Percentiles rank a stretch among this genome's conserved stretches.
Conservation (phyloP, 1,284 basidiomycete species). For the Marasmius fiardii region DNA sequence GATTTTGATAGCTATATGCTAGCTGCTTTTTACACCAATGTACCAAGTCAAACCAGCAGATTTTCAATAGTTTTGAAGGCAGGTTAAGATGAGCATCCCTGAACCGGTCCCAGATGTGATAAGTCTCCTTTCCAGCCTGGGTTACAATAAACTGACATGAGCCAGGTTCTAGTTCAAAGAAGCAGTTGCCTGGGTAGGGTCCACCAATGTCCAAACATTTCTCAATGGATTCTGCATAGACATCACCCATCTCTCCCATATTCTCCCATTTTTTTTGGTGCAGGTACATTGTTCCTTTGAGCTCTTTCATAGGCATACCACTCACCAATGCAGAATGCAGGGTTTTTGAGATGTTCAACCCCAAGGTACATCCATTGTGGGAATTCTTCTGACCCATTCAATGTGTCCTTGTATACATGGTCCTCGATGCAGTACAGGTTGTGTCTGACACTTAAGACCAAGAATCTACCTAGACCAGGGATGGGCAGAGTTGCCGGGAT, state of each 20-base stretch:
- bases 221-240: background rate
- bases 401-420: background rate
- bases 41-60: background rate
- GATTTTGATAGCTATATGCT: background rate
- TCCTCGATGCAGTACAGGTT: background rate
- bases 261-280: background rate
- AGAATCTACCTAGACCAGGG: background rate
- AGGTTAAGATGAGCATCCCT: background rate
- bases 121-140: background rate
- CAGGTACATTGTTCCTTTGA: background rate
- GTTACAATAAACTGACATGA: background rate
- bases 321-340: background rate
- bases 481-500: background rate
- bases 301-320: background rate
- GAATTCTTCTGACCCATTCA: background rate
- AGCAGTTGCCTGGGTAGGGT: background rate
- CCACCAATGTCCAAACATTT: background rate
- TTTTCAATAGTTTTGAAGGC: background rate
- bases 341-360: background rate
- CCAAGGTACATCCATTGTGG: background rate
- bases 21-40: background rate
- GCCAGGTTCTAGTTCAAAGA: no score
- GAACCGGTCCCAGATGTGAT: background rate
- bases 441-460: background rate
- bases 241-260: background rate